Percentiles rank a stretch among this genome's conserved stretches.
phyloP scores from a whole-genome alignment of 768 basidiomycete species.

The Collybia sp. region DNA sequence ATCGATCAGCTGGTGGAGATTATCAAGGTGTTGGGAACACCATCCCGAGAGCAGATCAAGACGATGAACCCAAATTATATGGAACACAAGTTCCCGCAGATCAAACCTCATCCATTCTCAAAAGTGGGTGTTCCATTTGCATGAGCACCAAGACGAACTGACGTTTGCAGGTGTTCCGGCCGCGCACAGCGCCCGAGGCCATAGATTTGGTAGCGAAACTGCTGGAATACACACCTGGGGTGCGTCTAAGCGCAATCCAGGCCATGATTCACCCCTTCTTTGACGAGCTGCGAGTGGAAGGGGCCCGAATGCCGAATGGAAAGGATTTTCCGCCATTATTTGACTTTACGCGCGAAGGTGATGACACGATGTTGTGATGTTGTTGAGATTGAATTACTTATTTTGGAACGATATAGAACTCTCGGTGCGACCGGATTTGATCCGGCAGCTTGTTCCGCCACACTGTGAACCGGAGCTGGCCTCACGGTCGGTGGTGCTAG shows the following conservation, averaged over 20 bases:
- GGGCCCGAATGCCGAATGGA: conserved; percentile 93
- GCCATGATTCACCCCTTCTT: conserved; percentile 97
- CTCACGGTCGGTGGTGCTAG: conserved; percentile 80
- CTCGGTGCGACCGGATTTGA: conserved; percentile 93
- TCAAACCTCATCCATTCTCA: conserved; percentile 98
- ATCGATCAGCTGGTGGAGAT: conserved; percentile 99
- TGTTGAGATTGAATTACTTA: background rate
- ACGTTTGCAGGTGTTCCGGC: conserved; percentile 84
- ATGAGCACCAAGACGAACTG: conserved; percentile 9
- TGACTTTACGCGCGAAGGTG: conserved; percentile 82
- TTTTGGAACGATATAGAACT: conserved; percentile 57
- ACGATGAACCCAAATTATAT: conserved; percentile 99
- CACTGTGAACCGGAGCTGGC: conserved; percentile 88
- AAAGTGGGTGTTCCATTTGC: conserved; percentile 52
- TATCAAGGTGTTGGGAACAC: conserved; percentile 98
- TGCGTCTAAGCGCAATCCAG: conserved; percentile 84
- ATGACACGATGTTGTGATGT: background rate
- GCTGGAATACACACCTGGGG: conserved; percentile 96
- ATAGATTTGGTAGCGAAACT: conserved; percentile 94
- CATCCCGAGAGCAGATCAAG: conserved; percentile 99
- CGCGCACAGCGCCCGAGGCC: conserved; percentile 92
- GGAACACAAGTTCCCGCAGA: conserved; percentile 99
- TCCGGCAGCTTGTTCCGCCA: conserved; percentile 84
- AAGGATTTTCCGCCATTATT: conserved; percentile 94
- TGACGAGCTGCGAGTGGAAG: conserved; percentile 89